A percentile compares a stretch with the other conserved stretches of the same genome.
These are phyloP conservation scores for Vishniacozyma victoriae DNA, from an alignment of 768 basidiomycete genomes.

Conservation along the genomic window DNA sequence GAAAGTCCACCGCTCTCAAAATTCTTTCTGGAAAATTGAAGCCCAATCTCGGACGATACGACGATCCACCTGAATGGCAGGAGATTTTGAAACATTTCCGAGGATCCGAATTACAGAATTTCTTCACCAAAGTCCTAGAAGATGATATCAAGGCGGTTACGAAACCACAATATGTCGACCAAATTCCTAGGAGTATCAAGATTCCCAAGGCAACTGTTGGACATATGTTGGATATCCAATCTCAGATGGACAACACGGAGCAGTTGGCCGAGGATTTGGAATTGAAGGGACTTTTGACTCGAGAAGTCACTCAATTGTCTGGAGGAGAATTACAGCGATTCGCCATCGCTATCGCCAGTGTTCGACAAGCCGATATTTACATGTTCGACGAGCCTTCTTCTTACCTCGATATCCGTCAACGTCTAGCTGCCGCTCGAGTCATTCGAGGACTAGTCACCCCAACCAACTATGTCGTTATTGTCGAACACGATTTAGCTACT, in stretches of 20 bases:
- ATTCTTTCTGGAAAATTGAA: slow-evolving; percentile 95
- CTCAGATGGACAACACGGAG: slow-evolving; percentile 72
- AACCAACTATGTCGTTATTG: slow-evolving; percentile 87
- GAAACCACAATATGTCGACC: slow-evolving; percentile 99
- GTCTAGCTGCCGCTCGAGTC: slow-evolving; percentile 87
- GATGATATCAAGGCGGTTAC: slow-evolving; percentile 98
- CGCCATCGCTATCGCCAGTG: slow-evolving; percentile 94
- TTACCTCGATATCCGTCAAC: slow-evolving; percentile 94
- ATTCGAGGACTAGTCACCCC: slow-evolving; percentile 80
- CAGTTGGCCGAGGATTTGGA: slow-evolving; percentile 79
- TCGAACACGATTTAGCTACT: slow-evolving; percentile 98
- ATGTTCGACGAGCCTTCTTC: slow-evolving; percentile 79
- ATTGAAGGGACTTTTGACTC: slow-evolving; percentile 73
- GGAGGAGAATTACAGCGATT: slow-evolving; percentile 98
- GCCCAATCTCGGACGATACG: slow-evolving; percentile 94
- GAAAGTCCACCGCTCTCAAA: slow-evolving; percentile 96
- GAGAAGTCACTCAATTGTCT: slow-evolving; percentile 78
- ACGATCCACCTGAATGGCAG: slow-evolving; percentile 98
- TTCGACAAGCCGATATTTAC: slow-evolving; percentile 82
- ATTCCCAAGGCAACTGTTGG: slow-evolving; percentile 79
- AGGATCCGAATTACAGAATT: slow-evolving; percentile 97
- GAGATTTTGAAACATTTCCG: slow-evolving; percentile 98
- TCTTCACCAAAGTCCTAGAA: slow-evolving; percentile 98
- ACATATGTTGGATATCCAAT: slow-evolving; percentile 86
- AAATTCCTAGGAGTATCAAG: slow-evolving; percentile 85